Evolutionary conservation across 257 asterid genomes (phyloP).

Genomic region (Cordia subcordata): DNA sequence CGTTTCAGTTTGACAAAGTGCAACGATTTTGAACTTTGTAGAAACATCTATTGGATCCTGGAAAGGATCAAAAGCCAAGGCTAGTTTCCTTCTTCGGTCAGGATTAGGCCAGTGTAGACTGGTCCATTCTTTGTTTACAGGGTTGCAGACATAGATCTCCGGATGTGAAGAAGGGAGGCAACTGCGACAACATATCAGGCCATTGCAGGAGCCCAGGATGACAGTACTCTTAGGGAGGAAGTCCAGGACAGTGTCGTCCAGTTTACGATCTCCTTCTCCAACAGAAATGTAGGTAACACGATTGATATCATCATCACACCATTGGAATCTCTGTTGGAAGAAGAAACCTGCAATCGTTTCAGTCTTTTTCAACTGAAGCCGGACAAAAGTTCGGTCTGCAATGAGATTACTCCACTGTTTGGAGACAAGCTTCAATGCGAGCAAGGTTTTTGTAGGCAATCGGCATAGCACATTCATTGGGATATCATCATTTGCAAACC

Average conservation of each 20-base stretch:
- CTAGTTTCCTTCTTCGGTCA: slow-evolving; percentile 26
- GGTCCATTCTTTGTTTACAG: slow-evolving; percentile 48
- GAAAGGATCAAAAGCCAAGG: slow-evolving; percentile 51
- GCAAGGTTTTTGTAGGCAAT: slow-evolving; percentile 40
- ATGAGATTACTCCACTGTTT: slow-evolving; percentile 49
- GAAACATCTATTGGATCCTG: slow-evolving; percentile 20
- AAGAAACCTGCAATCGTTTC: slow-evolving; percentile 53
- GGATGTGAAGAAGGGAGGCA: slow-evolving; percentile 32
- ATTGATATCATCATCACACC: slow-evolving; percentile 28
- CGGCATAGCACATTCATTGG: slow-evolving; percentile 32
- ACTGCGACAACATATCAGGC: slow-evolving; percentile 62
- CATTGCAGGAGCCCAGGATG: slow-evolving; percentile 42
- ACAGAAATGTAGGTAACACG: slow-evolving; percentile 43
- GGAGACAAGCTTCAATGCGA: slow-evolving; percentile 41
- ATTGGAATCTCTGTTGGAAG: slow-evolving; percentile 46
- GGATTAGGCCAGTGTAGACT: slow-evolving; percentile 38
- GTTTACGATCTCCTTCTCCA: slow-evolving; percentile 3
- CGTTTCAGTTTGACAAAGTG: slow-evolving; percentile 19
- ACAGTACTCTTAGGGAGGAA: slow-evolving; percentile 59
- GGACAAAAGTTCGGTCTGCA: slow-evolving; percentile 43
- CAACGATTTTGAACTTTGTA: slow-evolving; percentile 43
- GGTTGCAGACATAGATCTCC: slow-evolving; percentile 54
- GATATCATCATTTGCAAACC: slow-evolving; percentile 37
- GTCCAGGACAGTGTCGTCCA: slow-evolving; percentile 24
- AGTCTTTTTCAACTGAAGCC: slow-evolving; percentile 25